Conservation (phyloP, 1,284 basidiomycete genomes). For the Cystobasidium sp. region DNA sequence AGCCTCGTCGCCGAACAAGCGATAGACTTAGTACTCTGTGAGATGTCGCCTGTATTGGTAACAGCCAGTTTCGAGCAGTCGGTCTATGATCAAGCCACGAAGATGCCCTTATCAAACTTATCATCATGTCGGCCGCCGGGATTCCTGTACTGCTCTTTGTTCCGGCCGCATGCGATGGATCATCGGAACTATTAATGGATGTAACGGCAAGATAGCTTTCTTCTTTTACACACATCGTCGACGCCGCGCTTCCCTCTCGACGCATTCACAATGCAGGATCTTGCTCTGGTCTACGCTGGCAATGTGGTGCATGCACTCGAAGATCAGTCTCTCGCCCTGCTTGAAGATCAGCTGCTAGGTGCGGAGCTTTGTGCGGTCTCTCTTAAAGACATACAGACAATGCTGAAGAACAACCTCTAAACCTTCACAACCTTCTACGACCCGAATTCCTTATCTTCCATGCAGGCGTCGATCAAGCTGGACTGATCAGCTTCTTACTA, state of each 20-base stretch:
- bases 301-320: slow-evolving; percentile 66
- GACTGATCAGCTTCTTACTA: slow-evolving; percentile 13
- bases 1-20: too few species aligned
- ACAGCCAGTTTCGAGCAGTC: too few species aligned
- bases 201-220: too few species aligned
- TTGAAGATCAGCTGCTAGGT: slow-evolving; percentile 67
- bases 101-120: too few species aligned
- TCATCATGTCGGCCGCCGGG: too few species aligned
- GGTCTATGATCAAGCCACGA: too few species aligned
- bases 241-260: background rate
- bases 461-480: slow-evolving; percentile 26
- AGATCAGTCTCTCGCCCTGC: slow-evolving; percentile 64
- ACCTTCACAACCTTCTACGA: background rate
- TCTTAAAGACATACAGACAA: background rate
- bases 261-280: background rate
- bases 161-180: too few species aligned
- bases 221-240: too few species aligned
- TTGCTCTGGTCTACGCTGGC: slow-evolving; percentile 58
- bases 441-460: background rate
- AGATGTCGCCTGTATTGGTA: too few species aligned
- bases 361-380: slow-evolving; percentile 49
- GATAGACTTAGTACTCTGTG: too few species aligned
- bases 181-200: too few species aligned
- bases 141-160: too few species aligned
- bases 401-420: slow-evolving; percentile 5